Conservation (phyloP, 805 yeast species). For the Kazachstania africana region DNA sequence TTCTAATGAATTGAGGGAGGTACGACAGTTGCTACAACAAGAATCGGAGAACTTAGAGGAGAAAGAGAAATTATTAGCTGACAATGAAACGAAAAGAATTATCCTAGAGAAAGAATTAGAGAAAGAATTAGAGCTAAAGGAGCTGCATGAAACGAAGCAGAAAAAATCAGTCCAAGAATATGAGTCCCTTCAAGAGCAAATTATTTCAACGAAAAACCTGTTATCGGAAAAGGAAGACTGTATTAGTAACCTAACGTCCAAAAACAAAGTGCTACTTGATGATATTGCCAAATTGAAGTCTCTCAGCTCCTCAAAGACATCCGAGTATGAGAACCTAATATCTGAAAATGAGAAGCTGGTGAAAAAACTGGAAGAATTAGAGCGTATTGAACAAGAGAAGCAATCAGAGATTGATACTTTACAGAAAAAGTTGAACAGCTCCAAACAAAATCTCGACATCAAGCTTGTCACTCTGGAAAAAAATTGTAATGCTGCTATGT, state of each 20-base stretch:
- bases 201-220: slow-evolving; percentile 11
- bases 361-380: slow-evolving; percentile 7
- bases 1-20: slow-evolving; percentile 20
- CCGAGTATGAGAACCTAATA: slow-evolving; percentile 1
- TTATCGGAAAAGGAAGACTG: slow-evolving; percentile 23
- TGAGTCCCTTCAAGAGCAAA: slow-evolving; percentile 9
- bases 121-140: slow-evolving; percentile 10
- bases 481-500: slow-evolving; percentile 26
- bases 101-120: slow-evolving; percentile 18
- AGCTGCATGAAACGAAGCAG: no score
- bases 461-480: slow-evolving; percentile 26
- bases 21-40: slow-evolving; percentile 26
- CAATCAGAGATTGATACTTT: slow-evolving; percentile 25
- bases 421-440: slow-evolving; percentile 20
- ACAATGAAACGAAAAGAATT: slow-evolving; percentile 32
- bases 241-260: not conserved
- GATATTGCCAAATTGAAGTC: slow-evolving; percentile 41
- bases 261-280: slow-evolving; percentile 32
- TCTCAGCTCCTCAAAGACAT: slow-evolving; percentile 1
- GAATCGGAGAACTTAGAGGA: slow-evolving; percentile 34
- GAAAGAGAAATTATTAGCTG: slow-evolving; percentile 35
- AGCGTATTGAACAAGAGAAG: slow-evolving; percentile 13
- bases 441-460: slow-evolving; percentile 26
- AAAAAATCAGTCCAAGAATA: slow-evolving; percentile 15
- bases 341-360: slow-evolving; percentile 4